Evolutionary conservation across 495 filamentous ascomycete genomes (phyloP), one percentile per base, ranked within the genome.

Genomic region (Neurospora sp.): DNA sequence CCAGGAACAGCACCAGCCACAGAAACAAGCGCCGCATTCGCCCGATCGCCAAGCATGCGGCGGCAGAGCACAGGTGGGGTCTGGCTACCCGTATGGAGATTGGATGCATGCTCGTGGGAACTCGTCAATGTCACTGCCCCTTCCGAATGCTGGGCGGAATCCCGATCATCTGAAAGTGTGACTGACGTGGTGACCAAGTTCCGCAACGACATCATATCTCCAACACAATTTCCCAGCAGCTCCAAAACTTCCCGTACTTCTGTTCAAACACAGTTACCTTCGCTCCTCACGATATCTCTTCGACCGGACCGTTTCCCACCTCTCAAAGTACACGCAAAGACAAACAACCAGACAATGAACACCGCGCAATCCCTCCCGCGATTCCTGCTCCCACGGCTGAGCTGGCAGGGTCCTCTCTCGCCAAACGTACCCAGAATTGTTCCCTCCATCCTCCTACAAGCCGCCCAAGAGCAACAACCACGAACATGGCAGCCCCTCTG

Each of bases 201-300:
- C 48, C 96, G 93, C 78, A 98, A 99, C 76, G 89, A 96, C 14
- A 93, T 93, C 18, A 97, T 96, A 93, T 87, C 98, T 68, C 93
- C 53, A 65, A 61, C 68, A 93, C 53, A 61, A 65, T 65, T 14
- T 35, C 53, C 53, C 27, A 61, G 14, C 4, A 65, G 53, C 53
- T 65, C 27, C 53, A 65, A 27, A 0, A 35, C 22, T 61, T 35
- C 53, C 27, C 22, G 27, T 27, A 27, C 12, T 61, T 35, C 14
- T 35, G 27, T 18, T 37, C 53, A 35, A 65, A 61, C 53, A 65
- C 5, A 31, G 0, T 8, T 35, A 37, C 27, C 53, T 2, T 9
- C 14, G 7, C 0, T 9, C 7, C 14, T 61, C 5, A 61, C 1
- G 9, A 35, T 3, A 61, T 1, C 14, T 5, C 2, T 14, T 12